Conservation (phyloP, 306 rosid species). For the Cicer chorassanicum region DNA sequence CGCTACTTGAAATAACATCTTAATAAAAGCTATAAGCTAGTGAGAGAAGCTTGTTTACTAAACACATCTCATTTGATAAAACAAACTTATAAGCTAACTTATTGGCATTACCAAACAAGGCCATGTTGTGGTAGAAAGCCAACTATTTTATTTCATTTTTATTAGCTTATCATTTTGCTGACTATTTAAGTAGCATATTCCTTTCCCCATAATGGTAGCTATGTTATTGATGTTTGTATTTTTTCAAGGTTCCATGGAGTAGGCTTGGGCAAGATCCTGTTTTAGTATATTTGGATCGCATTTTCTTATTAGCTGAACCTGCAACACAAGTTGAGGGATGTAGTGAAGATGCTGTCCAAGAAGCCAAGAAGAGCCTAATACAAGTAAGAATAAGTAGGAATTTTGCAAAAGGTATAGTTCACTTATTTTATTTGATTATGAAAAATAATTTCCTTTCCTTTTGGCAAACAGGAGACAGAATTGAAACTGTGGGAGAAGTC, state of each 20-base stretch:
- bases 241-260: conserved; percentile 94
- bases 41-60: too few relatives aligned
- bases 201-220: conserved; percentile 30
- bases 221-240: conserved; percentile 43
- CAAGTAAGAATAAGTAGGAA: conserved; percentile 67
- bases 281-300: conserved; percentile 84
- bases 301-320: conserved; percentile 96
- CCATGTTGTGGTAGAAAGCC: conserved; percentile 1
- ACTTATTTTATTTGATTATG: conserved; percentile 28
- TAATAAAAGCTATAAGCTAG: too few relatives aligned
- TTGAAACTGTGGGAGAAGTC: conserved; percentile 80
- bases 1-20: too few relatives aligned
- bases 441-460: conserved; percentile 32
- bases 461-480: conserved; percentile 88
- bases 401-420: conserved; percentile 8
- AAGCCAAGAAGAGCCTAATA: conserved; percentile 83
- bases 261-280: conserved; percentile 99
- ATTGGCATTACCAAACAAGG: too few relatives aligned
- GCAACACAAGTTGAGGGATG: conserved; percentile 86
- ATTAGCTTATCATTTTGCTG: conserved; percentile 4
- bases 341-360: conserved; percentile 87
- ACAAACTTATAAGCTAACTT: too few relatives aligned
- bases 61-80: too few relatives aligned
- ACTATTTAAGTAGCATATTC: conserved; percentile 31
- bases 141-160: background rate